A percentile compares a stretch with the other conserved stretches of the same genome.
phyloP scores from a whole-genome alignment of 768 basidiomycete species.

The Lactarius evosmus region DNA sequence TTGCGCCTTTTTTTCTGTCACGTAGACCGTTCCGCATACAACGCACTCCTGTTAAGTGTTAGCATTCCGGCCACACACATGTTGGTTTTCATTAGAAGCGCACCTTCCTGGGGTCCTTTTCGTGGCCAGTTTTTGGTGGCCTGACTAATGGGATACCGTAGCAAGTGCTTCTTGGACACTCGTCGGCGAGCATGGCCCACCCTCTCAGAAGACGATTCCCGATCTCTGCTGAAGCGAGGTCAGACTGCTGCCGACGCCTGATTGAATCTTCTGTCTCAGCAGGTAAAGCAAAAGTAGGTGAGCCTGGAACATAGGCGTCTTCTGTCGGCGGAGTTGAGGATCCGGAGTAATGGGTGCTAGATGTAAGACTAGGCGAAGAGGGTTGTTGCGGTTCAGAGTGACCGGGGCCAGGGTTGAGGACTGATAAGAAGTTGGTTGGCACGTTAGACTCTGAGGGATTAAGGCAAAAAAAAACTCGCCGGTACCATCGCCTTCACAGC shows the following conservation, averaged over 20 bases:
- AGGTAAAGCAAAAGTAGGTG: slow-evolving; percentile 61
- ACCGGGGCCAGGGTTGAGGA: not conserved
- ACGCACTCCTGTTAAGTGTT: slow-evolving; percentile 25
- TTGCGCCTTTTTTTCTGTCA: slow-evolving; percentile 17
- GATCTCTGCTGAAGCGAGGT: slow-evolving; percentile 74
- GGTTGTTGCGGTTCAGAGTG: slow-evolving; percentile 16
- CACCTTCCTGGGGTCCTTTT: slow-evolving; percentile 67
- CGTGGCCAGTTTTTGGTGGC: slow-evolving; percentile 60
- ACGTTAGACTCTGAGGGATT: slow-evolving; percentile 3
- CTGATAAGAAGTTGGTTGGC: slow-evolving; percentile 13
- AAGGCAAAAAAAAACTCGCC: slow-evolving; percentile 33
- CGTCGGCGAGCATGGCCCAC: slow-evolving; percentile 89
- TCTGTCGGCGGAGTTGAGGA: slow-evolving; percentile 80
- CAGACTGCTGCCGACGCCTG: slow-evolving; percentile 75
- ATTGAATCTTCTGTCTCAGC: slow-evolving; percentile 62
- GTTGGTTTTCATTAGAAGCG: slow-evolving; percentile 24
- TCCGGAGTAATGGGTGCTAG: slow-evolving; percentile 53
- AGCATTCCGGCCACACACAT: not conserved
- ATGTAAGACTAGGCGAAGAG: slow-evolving; percentile 42
- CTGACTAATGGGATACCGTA: slow-evolving; percentile 83
- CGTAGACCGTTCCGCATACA: slow-evolving; percentile 27
- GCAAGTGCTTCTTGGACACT: slow-evolving; percentile 67
- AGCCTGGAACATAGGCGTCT: slow-evolving; percentile 56
- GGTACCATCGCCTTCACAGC: slow-evolving; percentile 48
- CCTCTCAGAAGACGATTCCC: slow-evolving; percentile 74